Base-by-base conservation (phyloP, 2,329 filamentous ascomycete species). In the Diaporthe velutina region DNA sequence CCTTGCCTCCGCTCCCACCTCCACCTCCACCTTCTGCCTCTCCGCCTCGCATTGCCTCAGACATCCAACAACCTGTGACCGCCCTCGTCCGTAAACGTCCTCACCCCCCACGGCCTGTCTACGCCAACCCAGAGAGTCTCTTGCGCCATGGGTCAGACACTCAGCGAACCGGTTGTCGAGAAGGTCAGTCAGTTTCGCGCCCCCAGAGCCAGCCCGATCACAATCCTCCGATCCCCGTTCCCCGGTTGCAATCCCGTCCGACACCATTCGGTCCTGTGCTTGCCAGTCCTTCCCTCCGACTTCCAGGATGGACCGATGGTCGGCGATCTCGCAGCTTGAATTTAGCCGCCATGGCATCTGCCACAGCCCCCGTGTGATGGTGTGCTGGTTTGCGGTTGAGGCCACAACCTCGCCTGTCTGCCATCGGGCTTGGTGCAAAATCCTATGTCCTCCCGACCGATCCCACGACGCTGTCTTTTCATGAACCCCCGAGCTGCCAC, bases 81-180 rank as follows among this genome's bases (percentile, higher is more conserved):
- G 45, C n/a, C 45, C 45, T 50, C 45, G 22, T 50, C 64, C 64
- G 5, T 5, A 19, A 15, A 5, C 60, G 13, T 9, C 38, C 60
- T 48, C 40, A 48, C 48, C 72, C 28, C 17, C 54, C 40, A 55
- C 54, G n/a, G 33, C 55, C 35, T 15, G 17, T 48, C 52, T 25
- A 33, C 60, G 22, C 25, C 19, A 45, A 19, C 48, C 66, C 55
- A 48, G 48, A 28, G 9, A 22, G 45, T 60, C 54, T 61, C 38
- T 35, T 45, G 54, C 74, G 84, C 83, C 87, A 99, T 99, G 97
- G 97, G 97, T 91, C 97, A 99, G 90, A 99, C 97, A 86, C 93
- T 99, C 83, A 98, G 96, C 82, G 97, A 99, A 90, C 97, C 97
- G 82, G 96, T 99, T 83, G 94, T 98, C 85, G 97, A 98, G 84